A percentile compares a stretch with the other conserved stretches of the same genome.
phyloP scores from a whole-genome alignment of 164 flowering plant species.

The Paratinospora sagittata region DNA sequence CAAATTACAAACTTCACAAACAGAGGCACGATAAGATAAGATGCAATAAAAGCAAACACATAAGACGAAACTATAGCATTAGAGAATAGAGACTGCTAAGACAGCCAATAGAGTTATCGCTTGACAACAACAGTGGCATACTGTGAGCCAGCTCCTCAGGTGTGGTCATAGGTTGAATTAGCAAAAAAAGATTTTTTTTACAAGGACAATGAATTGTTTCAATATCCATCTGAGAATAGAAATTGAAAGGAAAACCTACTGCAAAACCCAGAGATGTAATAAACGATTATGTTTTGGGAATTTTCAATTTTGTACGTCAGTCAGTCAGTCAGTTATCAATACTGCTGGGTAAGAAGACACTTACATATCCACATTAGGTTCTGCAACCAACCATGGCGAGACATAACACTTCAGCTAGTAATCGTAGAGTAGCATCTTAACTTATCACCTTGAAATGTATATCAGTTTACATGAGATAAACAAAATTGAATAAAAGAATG shows the following conservation, averaged over 20 bases:
- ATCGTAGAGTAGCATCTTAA: background rate
- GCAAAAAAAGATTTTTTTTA: background rate
- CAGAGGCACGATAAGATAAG: background rate
- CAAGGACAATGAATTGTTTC: background rate
- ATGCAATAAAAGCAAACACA: background rate
- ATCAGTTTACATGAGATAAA: background rate
- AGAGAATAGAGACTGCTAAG: background rate
- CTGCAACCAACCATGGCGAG: background rate
- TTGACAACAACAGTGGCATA: no score
- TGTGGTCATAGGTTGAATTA: background rate
- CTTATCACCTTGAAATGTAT: background rate
- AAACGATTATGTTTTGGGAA: background rate
- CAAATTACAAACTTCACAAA: background rate
- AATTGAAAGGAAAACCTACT: background rate
- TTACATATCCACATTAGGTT: background rate
- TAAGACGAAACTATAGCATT: background rate
- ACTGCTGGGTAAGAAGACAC: background rate
- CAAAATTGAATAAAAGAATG: conserved; percentile 20
- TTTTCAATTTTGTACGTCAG: background rate
- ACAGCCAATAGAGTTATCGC: no score
- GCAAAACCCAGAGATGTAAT: no score
- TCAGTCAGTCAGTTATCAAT: background rate
- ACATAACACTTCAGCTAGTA: background rate
- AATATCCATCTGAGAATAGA: background rate
- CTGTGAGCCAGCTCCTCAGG: background rate